phyloP scores from a whole-genome alignment of 2,329 filamentous ascomycete species.

The Hypoxylon sp. region DNA sequence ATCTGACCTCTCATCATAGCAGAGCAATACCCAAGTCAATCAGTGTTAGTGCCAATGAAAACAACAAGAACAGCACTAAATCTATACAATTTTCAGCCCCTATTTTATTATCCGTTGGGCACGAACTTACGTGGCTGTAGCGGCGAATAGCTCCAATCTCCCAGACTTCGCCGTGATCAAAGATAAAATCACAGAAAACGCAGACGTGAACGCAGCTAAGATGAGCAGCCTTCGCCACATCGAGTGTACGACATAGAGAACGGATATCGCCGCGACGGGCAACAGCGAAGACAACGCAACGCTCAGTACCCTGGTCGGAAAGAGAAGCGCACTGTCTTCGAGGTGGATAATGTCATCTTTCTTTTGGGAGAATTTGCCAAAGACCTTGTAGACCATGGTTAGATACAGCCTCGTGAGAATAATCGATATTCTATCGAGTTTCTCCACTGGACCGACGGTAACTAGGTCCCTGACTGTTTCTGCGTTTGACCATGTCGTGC shows the following conservation, averaged over 20 bases:
- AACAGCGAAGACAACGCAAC: background rate
- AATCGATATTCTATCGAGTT: background rate
- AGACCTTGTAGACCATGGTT: background rate
- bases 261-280: background rate
- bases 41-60: background rate
- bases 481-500: too few species aligned
- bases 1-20: too few species aligned
- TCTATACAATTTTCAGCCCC: background rate
- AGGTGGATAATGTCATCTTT: background rate
- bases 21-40: too few species aligned
- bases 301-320: background rate
- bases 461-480: too few species aligned
- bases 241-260: conserved; percentile 4
- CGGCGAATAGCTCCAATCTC: background rate
- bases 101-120: background rate
- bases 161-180: conserved; percentile 5
- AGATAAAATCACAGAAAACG: background rate
- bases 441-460: background rate
- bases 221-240: conserved; percentile 6
- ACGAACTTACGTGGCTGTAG: background rate
- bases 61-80: conserved; percentile 3
- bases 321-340: background rate
- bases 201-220: too few species aligned
- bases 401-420: background rate
- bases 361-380: background rate